phyloP scores from a whole-genome alignment of 768 basidiomycete genomes.

The Paxillus involutus region DNA sequence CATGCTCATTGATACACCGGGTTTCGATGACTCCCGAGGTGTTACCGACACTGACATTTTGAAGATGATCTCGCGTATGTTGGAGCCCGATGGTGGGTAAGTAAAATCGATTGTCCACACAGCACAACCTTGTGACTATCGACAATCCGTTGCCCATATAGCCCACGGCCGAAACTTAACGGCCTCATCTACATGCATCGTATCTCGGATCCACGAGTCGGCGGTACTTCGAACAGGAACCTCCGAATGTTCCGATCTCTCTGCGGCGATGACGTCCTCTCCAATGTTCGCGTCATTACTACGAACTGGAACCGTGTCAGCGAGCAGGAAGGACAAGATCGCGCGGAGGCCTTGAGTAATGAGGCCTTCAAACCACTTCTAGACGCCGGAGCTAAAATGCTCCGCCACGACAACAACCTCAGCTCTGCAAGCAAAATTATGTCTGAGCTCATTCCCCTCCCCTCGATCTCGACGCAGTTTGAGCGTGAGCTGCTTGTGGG shows the following conservation, averaged over 20 bases:
- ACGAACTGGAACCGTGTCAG: conserved; percentile 44
- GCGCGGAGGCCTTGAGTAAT: conserved; percentile 30
- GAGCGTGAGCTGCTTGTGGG: conserved; percentile 46
- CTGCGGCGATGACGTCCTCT: conserved; percentile 42
- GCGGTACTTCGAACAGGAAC: conserved; percentile 40
- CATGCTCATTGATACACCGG: conserved; percentile 22
- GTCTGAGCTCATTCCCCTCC: conserved; percentile 33
- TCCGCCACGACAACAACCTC: conserved; percentile 36
- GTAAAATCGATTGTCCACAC: background rate
- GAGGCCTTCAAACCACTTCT: conserved; percentile 45
- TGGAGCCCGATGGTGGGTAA: conserved; percentile 1
- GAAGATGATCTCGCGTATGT: conserved; percentile 8
- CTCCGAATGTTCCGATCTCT: conserved; percentile 44
- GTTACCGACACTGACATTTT: conserved; percentile 22
- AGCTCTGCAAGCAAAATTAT: conserved; percentile 44
- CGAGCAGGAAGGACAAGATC: conserved; percentile 21
- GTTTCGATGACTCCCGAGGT: conserved; percentile 21
- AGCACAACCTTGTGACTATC: background rate
- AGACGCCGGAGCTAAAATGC: conserved; percentile 39
- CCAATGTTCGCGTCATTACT: conserved; percentile 46
- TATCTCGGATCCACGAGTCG: conserved; percentile 43
- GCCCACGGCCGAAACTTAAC: conserved; percentile 25
- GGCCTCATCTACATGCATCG: conserved; percentile 50
- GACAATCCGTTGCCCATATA: conserved; percentile 1
- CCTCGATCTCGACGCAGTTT: conserved; percentile 40